Evolutionary conservation across 257 asterid species (phyloP), one percentile per base, ranked within the genome.

Genomic region (Verbascum thapsus): DNA sequence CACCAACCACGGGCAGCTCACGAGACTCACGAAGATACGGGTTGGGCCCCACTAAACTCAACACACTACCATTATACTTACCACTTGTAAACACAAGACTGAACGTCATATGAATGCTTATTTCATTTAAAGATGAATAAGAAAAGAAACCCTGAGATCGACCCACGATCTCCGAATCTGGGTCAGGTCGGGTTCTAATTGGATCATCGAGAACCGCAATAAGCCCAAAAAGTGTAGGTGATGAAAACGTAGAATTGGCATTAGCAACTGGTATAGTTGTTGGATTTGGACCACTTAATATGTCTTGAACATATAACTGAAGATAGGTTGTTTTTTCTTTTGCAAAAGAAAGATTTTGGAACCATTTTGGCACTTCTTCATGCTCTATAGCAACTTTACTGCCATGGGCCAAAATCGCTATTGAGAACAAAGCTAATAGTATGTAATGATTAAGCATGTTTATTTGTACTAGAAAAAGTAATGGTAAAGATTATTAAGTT

Each of bases 1-100:
- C 85, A 3, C 80, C 85, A 5, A 80, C 64, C 2, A 80, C 58
- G 1, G 88, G 68, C 84, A 81, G 61, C 50, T 81, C 88, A 0
- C 77, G 43, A 35, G 61, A 78, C 8, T 58, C 43, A 0, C 69
- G 64, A 9, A 18, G 19, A 3, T 73, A 8, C 0, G 86, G 63
- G 16, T 71, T 68, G 10, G 64, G 40, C 1, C 83, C 83, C 2
- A 77, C 56, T 0, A 77, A 63, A 22, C 75, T 72, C 5, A 81
- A 63, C 43, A 79, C 64, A 44, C 83, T 81, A 0, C 86, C 80
- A 5, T 72, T 81, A 15, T 51, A 77, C 68, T 71, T 23, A 0
- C 78, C 83, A 0, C 11, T 38, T 0, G 73, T 69, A 23, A 81
- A 81, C 2, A 66, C 78, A 5, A 69, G 60, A 50, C 66, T 72